Percentiles rank a stretch among this genome's conserved stretches.
Conservation (phyloP, 768 basidiomycete species). For the Pleurotus citrinopileatus region DNA sequence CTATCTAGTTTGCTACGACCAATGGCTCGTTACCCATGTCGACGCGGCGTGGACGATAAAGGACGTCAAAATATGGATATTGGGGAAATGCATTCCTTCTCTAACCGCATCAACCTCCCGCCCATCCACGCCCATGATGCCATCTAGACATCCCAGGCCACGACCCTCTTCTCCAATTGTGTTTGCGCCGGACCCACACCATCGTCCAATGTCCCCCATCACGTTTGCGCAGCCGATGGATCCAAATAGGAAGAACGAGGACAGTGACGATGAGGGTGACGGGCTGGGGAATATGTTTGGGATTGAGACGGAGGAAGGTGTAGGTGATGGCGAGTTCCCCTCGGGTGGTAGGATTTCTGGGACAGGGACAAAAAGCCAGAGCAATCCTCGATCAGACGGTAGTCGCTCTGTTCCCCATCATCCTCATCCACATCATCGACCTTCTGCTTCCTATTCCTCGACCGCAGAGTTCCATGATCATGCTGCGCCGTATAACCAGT, state of each 20-base stretch:
- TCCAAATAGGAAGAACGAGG: conserved; percentile 4
- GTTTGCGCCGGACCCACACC: conserved; percentile 50
- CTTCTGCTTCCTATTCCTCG: background rate
- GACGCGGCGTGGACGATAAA: conserved; percentile 58
- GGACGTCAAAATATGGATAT: conserved; percentile 60
- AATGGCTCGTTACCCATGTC: conserved; percentile 74
- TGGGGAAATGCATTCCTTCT: conserved; percentile 50
- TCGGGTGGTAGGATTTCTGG: conserved; percentile 25
- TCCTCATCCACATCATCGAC: background rate
- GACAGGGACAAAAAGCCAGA: conserved; percentile 17
- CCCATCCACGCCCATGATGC: conserved; percentile 3
- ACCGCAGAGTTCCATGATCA: background rate
- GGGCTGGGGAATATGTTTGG: conserved; percentile 2
- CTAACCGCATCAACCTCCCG: conserved; percentile 10
- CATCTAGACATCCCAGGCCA: conserved; percentile 13
- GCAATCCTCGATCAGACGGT: background rate
- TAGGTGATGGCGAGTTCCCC: background rate
- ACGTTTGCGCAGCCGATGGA: conserved; percentile 28
- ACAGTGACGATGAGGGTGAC: conserved; percentile 12
- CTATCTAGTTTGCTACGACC: conserved; percentile 61
- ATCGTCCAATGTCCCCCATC: conserved; percentile 41
- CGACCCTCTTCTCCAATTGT: conserved; percentile 67
- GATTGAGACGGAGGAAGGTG: background rate
- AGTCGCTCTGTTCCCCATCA: too few species aligned
- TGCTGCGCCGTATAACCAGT: conserved; percentile 22